Conservation (phyloP, 371 early-diverging fungal species). For the Mucor plumbeus region DNA sequence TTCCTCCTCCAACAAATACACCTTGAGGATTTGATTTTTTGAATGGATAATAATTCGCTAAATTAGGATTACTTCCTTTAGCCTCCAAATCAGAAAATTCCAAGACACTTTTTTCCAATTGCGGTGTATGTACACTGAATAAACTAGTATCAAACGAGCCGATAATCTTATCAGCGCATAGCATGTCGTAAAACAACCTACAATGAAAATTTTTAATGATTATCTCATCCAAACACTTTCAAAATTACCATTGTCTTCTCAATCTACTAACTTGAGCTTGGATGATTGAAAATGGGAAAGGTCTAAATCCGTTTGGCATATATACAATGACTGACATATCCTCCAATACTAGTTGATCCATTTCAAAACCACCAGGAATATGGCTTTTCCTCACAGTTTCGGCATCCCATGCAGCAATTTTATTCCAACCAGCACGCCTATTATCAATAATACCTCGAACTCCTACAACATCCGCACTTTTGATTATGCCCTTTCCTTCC, state of each 20-base stretch:
- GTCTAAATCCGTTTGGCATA: conserved; percentile 76
- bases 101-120: conserved; percentile 58
- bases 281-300: conserved; percentile 88
- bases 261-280: conserved; percentile 82
- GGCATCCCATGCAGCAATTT: conserved; percentile 62
- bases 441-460: conserved; percentile 90
- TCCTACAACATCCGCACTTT: conserved; percentile 81
- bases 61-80: conserved; percentile 35
- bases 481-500: conserved; percentile 88
- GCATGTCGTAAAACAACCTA: conserved; percentile 80
- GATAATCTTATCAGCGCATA: conserved; percentile 88
- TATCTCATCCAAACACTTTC: background rate
- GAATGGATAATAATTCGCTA: conserved; percentile 41
- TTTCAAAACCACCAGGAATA: conserved; percentile 82
- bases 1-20: conserved; percentile 49
- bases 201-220: too few relatives aligned
- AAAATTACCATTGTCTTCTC: conserved; percentile 81
- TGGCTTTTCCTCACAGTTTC: conserved; percentile 63
- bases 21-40: conserved; percentile 44
- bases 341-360: conserved; percentile 68
- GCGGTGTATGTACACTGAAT: conserved; percentile 89
- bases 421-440: conserved; percentile 81
- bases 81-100: conserved; percentile 27
- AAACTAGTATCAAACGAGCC: conserved; percentile 93
- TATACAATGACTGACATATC: conserved; percentile 35